Base-by-base conservation (phyloP, 2,329 filamentous ascomycete genomes). In the Monosporascus sp. region DNA sequence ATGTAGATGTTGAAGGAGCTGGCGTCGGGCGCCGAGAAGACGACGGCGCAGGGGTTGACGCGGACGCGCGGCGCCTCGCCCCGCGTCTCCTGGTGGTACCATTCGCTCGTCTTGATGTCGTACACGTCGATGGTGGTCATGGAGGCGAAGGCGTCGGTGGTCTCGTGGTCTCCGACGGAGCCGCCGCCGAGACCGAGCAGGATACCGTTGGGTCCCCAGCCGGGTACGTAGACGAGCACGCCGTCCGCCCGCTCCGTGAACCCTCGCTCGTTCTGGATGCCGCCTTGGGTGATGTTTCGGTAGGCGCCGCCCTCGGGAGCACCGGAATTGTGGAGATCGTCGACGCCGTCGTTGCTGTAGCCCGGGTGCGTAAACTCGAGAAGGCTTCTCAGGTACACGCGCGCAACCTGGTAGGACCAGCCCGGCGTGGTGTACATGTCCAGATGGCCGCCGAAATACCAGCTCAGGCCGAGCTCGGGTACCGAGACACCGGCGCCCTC, bases 401-500 rank as follows among this genome's bases (percentile, higher is more conserved):
- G 76, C 0, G 74, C 70, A 22, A 82, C 75, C 50, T 82, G 77
- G 49, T 80, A 79, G n/a, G 83, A 84, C 88, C 88, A 91, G 14
- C 83, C 87, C 1, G 66, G 69, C 0, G 77, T 84, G 5, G 79
- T 82, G 11, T 70, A 71, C 63, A 70, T 65, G 65, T 92, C 88
- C 6, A 89, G 72, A 67, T 91, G 88, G 0, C 88, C 88, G 25
- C 87, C 88, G 68, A 92, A 92, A 66, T 90, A 92, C 76, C 84
- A 92, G 35, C 85, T 89, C 47, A 86, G 71, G 0, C 87, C 87
- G 1, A 90, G 70, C 51, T 84, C 81, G 0, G 86, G 82, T 0
- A 91, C 82, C 27, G 83, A 87, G 15, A 89, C 70, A 0, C 87
- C 87, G 11, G 88, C 86, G 6, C 88, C 88, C 65, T 92, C 88